Conservation (phyloP, 805 yeast species). For the Phaffomyces opuntiae region DNA sequence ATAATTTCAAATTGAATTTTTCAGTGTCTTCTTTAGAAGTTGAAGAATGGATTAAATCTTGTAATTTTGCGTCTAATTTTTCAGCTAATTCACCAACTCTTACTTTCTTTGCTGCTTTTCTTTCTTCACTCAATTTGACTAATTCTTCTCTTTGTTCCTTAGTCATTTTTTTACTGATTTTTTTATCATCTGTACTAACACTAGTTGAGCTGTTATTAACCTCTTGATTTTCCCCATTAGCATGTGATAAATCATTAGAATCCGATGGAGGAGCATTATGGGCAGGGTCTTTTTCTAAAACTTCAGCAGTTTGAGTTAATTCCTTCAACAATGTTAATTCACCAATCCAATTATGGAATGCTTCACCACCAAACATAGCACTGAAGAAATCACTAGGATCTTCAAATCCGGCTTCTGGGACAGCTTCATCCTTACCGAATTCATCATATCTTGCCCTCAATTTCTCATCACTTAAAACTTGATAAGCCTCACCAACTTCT, state of each 20-base stretch:
- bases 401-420: constrained; percentile 65
- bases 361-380: constrained; percentile 78
- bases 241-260: background rate
- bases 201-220: background rate
- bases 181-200: background rate
- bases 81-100: constrained; percentile 45
- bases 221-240: background rate
- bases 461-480: constrained; percentile 68
- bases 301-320: constrained; percentile 48
- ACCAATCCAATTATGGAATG: constrained; percentile 73
- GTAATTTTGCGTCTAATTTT: constrained; percentile 42
- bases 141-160: constrained; percentile 44
- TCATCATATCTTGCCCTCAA: constrained; percentile 73
- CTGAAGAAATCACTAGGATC: constrained; percentile 86
- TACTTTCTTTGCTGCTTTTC: constrained; percentile 41
- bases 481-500: constrained; percentile 62
- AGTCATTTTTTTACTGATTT: constrained; percentile 15
- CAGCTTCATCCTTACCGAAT: constrained; percentile 72
- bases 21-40: constrained; percentile 40
- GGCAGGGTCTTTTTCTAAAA: constrained; percentile 23
- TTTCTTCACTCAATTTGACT: constrained; percentile 43
- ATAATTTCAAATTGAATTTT: constrained; percentile 44
- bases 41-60: constrained; percentile 36
- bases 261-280: background rate
- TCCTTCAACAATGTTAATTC: constrained; percentile 66